Base-by-base conservation (phyloP, 1,284 basidiomycete genomes). In the Termitomyces sp. region DNA sequence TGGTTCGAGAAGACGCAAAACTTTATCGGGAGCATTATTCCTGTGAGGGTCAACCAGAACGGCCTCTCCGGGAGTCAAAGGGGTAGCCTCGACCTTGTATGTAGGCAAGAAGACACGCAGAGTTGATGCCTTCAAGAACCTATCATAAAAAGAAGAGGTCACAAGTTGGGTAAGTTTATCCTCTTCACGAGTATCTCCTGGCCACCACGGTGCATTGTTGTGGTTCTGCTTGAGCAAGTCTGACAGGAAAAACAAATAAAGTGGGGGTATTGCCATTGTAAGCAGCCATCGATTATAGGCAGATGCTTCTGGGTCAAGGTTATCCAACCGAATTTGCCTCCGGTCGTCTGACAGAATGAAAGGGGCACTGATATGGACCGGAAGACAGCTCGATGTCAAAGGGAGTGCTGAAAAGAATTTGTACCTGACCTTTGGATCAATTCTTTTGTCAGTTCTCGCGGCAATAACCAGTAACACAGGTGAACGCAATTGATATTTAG, bases 281-380 rank as follows among this genome's bases (percentile, higher is more conserved):
- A 78, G 63, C 3, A 79, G 59, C 74, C 74, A 78, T 11, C 52
- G 60, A 51, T 79, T 78, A 57, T 72, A 78, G 6, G 53, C 42
- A 1, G 72, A 67, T 50, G 74, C 74, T 5, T 56, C 52, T 34
- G 60, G 65, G 31, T 68, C 67, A 33, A 66, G 63, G 4, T 63
- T 64, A 60, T 72, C 71, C 34, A 68, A 55, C 5, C 73, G 66
- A 43, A 77, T 70, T 38, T 67, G 65, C 19, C 71, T 58, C 41
- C 72, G 44, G 31, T 56, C 54, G 19, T 53, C 50, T 5, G 57
- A 65, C n/a, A 74, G 59, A 38, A 68, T 62, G 53, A 72, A 73
- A 1, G 69, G 64, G 8, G 68, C 71, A 44, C 63, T 67, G 10
- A 72, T 57, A 45, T 74, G 71, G 1, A 68, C 64, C 2, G 72